Base-by-base conservation (phyloP, 1,284 basidiomycete species). In the Trichosporon coremiiforme region DNA sequence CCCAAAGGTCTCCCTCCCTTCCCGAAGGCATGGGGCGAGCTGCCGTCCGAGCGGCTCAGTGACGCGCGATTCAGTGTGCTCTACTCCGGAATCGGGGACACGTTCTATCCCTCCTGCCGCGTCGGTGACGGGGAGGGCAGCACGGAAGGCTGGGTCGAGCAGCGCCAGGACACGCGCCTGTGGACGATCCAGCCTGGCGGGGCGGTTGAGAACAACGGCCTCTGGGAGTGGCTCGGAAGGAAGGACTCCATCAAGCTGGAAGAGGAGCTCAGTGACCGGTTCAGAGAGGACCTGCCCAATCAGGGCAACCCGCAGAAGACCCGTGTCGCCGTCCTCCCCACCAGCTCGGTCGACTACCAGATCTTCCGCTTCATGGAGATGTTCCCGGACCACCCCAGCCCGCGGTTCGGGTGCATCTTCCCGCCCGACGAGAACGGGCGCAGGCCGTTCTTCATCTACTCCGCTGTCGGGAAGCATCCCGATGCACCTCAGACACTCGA, bases 61-160 rank as follows among this genome's bases (percentile, higher is more conserved):
- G 63, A 73, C 41, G 69, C 74, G 0, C 67, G 71, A 7, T 75
- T 73, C n/a, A 75, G 74, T 10, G 75, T 79, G 4, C 75, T 81
- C 12, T 79, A 74, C 73, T 77, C 75, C 7, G 80, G 76, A 38
- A 75, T 80, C 47, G 80, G 80, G 0, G 70, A 70, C 10, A 68
- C 64, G 1, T 80, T 78, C 69, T 81, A 81, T 64, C 63, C 72
- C 13, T 70, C 69, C 36, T 76, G 75, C 41, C 74, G 68, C 15
- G 68, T 68, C 55, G 71, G 71, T 9, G 36, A 55, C 17, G 66
- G 45, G 17, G 9, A 10, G 6, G 45, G 1, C 64, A 64, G 36
- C 68, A 64, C 29, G 1, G 31, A 17, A 0, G 71, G 68, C 8
- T 72, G 71, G 71, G 64, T 67, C 15, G 55, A 53, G 10, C 41